These are phyloP conservation scores for Populus hybrid DNA, from an alignment of 441 rosid genomes.

Conservation along the genomic window DNA sequence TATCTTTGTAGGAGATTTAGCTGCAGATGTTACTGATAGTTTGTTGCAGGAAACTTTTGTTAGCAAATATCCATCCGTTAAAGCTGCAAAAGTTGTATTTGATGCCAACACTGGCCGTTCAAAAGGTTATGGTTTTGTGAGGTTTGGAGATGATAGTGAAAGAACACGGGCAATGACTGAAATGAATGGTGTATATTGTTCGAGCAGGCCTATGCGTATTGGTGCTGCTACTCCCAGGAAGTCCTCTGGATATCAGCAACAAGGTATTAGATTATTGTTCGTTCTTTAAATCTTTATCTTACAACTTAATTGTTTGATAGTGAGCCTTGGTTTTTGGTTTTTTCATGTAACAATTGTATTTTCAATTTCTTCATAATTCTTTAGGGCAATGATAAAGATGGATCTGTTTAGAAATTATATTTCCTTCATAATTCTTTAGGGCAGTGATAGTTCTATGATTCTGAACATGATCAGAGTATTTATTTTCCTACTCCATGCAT, in stretches of 20 bases:
- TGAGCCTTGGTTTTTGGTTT: background rate
- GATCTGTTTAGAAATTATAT: background rate
- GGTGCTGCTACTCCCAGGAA: constrained; percentile 96
- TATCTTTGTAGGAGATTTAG: constrained; percentile 92
- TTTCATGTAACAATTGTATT: constrained; percentile 1
- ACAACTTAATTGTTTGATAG: background rate
- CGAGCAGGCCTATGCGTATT: constrained; percentile 90
- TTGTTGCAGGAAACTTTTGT: constrained; percentile 68
- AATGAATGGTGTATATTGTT: constrained; percentile 89
- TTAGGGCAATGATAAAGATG: background rate
- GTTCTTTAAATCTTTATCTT: constrained; percentile 7
- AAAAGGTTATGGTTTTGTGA: constrained; percentile 94
- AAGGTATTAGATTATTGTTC: constrained; percentile 38
- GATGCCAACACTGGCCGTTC: constrained; percentile 88
- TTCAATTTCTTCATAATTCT: background rate
- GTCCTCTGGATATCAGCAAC: constrained; percentile 73
- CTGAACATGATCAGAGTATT: background rate
- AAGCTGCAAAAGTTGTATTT: constrained; percentile 84
- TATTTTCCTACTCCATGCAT: background rate
- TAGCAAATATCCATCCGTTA: constrained; percentile 72
- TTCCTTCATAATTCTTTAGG: background rate
- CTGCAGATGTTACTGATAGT: constrained; percentile 81
- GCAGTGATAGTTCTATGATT: background rate
- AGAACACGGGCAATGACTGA: constrained; percentile 80
- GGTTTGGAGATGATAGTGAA: constrained; percentile 85